Evolutionary conservation across 2,329 filamentous ascomycete genomes (phyloP).

Genomic region (Fusarium denticulatum): DNA sequence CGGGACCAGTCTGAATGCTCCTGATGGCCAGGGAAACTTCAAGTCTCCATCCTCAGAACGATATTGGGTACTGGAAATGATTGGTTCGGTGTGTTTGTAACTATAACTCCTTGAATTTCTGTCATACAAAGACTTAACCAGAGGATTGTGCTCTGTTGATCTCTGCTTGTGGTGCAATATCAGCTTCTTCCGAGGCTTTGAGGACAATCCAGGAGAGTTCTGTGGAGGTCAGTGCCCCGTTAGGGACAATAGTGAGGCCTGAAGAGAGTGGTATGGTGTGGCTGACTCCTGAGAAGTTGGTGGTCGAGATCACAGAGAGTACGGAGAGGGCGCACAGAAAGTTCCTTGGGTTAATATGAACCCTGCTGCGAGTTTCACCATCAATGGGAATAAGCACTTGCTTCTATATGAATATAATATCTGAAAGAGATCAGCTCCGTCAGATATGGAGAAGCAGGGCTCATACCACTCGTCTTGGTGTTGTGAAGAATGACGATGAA

Average conservation of each 20-base stretch:
- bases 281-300: neutral
- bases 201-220: neutral
- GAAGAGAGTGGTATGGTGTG: neutral
- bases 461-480: neutral
- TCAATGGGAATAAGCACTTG: fast-evolving
- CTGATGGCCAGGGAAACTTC: neutral
- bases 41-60: neutral
- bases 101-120: neutral
- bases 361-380: neutral
- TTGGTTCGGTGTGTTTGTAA: neutral
- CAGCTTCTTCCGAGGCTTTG: neutral
- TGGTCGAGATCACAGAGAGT: neutral
- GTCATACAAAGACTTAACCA: neutral
- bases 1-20: neutral
- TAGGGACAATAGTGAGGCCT: neutral
- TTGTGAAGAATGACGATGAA: neutral
- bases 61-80: neutral
- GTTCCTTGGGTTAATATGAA: too few species aligned
- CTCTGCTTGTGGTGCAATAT: neutral
- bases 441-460: fast-evolving
- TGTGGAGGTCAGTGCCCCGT: neutral
- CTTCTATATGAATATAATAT: neutral
- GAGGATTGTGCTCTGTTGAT: neutral
- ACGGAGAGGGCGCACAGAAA: fast-evolving
- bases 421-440: too few species aligned